Evolutionary conservation across 176 grass and related monocot species (phyloP).

Genomic region (Elymus sibiricus): DNA sequence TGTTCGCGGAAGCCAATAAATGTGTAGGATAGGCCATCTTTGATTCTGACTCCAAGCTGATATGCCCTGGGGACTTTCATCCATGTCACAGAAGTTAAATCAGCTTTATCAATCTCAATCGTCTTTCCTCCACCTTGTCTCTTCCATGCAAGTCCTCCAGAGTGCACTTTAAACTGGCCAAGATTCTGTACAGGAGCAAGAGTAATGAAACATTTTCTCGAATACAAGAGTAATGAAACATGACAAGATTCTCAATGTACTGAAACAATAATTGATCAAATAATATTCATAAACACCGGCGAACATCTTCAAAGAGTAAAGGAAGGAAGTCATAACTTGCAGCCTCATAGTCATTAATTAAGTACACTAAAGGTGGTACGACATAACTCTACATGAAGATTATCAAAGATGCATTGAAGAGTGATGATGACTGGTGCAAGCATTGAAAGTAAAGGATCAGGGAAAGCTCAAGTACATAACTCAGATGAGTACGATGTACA

Average conservation of each 20-base stretch:
- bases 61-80: conserved; percentile 82
- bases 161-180: conserved; percentile 79
- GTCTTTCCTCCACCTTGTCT: conserved; percentile 87
- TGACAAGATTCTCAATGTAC: not conserved
- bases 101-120: conserved; percentile 70
- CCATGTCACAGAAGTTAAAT: conserved; percentile 65
- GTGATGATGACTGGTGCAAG: not conserved
- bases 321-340: conserved; percentile 6
- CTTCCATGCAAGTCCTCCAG: conserved; percentile 77
- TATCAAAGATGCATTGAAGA: not conserved
- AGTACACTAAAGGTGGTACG: not conserved
- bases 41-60: conserved; percentile 70
- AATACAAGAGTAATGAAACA: conserved; percentile 4
- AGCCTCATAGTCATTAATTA: not conserved
- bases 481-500: not conserved
- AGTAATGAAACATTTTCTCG: not conserved
- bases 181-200: conserved; percentile 50
- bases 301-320: not conserved
- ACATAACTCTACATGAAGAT: not conserved
- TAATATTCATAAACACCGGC: not conserved
- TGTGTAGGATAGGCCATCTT: conserved; percentile 74
- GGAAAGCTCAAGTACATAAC: not conserved
- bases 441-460: not conserved
- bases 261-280: conserved; percentile 3
- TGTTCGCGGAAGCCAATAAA: conserved; percentile 89